Evolutionary conservation across 257 asterid genomes (phyloP), one percentile per base, ranked within the genome.

Genomic region (Solanum appendiculatum): DNA sequence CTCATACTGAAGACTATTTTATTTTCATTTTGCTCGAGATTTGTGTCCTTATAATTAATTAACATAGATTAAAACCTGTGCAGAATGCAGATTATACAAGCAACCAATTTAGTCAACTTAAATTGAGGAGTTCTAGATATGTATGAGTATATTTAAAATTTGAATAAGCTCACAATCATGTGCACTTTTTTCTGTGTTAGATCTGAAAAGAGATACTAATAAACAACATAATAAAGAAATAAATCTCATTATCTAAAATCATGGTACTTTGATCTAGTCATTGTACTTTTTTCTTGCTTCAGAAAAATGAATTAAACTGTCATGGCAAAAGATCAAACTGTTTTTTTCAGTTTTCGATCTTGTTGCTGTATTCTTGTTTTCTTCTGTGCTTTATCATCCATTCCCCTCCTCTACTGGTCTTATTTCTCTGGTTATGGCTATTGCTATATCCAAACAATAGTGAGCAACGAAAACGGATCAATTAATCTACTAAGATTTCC

Each of bases 401-500:
- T 91, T 72, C 86, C 92, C 23, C 91, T 91, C 54, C 82, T 93
- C 16, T 87, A 86, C 82, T 91, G 91, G 94, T 90, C 93, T 64
- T 85, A 15, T 13, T 66, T 10, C 64, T 48, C 20, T 81, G 78
- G 81, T 3, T 39, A 69, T 46, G 56, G 48, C 85, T 87, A 58
- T 80, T 89, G 83, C 84, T 91, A 63, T 58, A 27, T n/a, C 86
- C 82, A 86, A 39, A 14, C 36, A 12, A 54, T 75, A 15, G 84
- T 54, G 56, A 75, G 75, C 34, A 83, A 87, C 10, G 80, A 34
- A 89, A 80, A 42, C 21, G 0, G 6, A 81, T 87, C 91, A 7
- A 44, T 90, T 27, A 63, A 92, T 90, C 93, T 95, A 36, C 94
- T 94, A 25, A 12, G 56, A 5, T 90, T 81, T 72, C 90, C 93